Base-by-base conservation (phyloP, 371 early-diverging fungal genomes). In the Actinomucor elegans region DNA sequence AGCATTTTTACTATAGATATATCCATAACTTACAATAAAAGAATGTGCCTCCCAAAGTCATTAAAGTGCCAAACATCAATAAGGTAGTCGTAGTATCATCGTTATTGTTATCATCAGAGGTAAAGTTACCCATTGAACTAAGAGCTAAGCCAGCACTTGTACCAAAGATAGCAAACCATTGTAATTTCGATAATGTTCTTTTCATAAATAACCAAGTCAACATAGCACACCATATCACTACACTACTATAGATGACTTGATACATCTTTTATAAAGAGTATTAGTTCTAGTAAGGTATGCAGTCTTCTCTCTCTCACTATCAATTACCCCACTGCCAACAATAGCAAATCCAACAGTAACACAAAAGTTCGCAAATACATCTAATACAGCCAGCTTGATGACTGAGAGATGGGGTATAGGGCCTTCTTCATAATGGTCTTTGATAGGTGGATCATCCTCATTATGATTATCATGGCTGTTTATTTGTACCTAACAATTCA, bases 181-280 rank as follows among this genome's bases (percentile, higher is more conserved):
- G 89, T 9, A 76, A 36, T 14, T 48, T 59, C 3, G 77, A 74
- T n/a, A 91, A 56, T 17, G 52, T 66, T 37, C 85, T 63, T 2
- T 71, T 62, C 69, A 91, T 77, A 35, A 88, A 77, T 23, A 83
- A 56, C 35, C 79, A 79, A 0, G 82, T 80, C 17, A 88, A 64
- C 48, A 91, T 70, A n/a, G 91, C 89, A 35, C 89, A 88, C 81
- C 88, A 89, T 29, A 88, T 88, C 7, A 91, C 86, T 8, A 91
- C 82, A 23, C 80, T 80, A 48, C 85, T 82, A 58, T 91, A 89
- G 43, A 87, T 86, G 14, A 88, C 84, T 73, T 88, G 89, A 42
- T 83, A 87, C 77, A 88, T 84, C 84, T 85, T 67, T 17, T n/a
- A n/a, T n/a, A n/a, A n/a, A n/a, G n/a, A n/a, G n/a, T n/a, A n/a